Evolutionary conservation across 345 rosid species (phyloP).

Genomic region (Fremontodendron californicum): DNA sequence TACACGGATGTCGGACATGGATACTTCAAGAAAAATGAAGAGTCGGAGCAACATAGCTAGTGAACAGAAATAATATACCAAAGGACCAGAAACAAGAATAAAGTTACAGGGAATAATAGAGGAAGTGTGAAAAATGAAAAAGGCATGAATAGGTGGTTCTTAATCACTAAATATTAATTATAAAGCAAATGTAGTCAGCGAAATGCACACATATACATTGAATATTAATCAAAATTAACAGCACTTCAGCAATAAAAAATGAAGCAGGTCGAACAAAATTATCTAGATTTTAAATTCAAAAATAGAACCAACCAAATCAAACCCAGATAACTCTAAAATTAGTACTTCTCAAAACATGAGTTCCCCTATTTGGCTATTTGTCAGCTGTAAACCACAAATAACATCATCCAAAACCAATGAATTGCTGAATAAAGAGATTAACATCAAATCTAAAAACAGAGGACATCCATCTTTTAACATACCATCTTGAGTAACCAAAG

Average conservation of each 20-base stretch:
- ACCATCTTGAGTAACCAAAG: conserved; percentile 92
- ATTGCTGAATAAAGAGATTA: not conserved
- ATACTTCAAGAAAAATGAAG: too few species aligned
- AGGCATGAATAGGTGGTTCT: not conserved
- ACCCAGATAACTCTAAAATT: not conserved
- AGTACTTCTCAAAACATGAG: not conserved
- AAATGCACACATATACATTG: not conserved
- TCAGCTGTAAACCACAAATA: not conserved
- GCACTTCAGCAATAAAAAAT: not conserved
- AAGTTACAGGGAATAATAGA: not conserved
- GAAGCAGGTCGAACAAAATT: not conserved
- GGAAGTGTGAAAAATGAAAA: not conserved
- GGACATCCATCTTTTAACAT: conserved; percentile 10
- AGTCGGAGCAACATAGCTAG: too few species aligned
- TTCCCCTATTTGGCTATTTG: not conserved
- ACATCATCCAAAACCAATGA: not conserved
- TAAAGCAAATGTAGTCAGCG: not conserved
- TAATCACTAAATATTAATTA: too few species aligned
- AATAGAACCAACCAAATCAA: not conserved
- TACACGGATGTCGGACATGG: too few species aligned
- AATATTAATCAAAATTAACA: not conserved
- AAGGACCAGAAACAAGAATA: not conserved
- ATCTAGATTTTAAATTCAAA: not conserved
- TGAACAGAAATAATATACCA: not conserved
- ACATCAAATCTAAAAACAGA: not conserved